Evolutionary conservation across 768 basidiomycete genomes (phyloP).

Genomic region (Phylloporus sp.): DNA sequence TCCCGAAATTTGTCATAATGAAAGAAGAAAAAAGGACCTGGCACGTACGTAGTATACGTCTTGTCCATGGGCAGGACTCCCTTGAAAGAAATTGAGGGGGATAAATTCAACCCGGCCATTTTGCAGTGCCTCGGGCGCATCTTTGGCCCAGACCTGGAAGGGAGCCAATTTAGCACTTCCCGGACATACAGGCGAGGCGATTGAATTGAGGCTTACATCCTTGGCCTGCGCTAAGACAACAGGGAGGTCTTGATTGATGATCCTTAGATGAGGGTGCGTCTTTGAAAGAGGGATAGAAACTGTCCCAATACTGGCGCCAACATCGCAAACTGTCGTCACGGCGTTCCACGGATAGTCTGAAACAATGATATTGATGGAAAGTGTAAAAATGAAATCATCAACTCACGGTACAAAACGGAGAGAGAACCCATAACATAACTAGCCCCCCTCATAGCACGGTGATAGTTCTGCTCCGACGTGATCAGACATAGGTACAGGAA

Average conservation of each 20-base stretch:
- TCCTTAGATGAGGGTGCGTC: constrained; percentile 24
- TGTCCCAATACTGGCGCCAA: constrained; percentile 29
- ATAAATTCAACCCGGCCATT: neutral
- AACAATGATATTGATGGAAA: neutral
- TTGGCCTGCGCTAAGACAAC: constrained; percentile 22
- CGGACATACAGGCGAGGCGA: too few relatives aligned
- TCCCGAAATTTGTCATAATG: too few relatives aligned
- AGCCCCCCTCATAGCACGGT: constrained; percentile 23
- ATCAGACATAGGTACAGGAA: too few relatives aligned
- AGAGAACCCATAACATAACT: constrained; percentile 18
- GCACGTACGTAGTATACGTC: constrained; percentile 27
- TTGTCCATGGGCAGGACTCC: constrained; percentile 13
- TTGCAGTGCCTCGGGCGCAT: neutral
- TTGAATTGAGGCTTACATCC: constrained; percentile 17
- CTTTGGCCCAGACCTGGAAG: constrained; percentile 12
- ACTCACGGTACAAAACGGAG: constrained; percentile 20
- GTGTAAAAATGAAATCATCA: neutral
- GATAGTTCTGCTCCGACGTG: constrained; percentile 14
- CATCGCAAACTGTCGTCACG: constrained; percentile 24
- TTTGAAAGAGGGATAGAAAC: constrained; percentile 27
- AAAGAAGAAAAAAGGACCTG: neutral
- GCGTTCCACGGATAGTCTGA: constrained; percentile 26
- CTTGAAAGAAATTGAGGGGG: neutral
- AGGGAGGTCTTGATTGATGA: constrained; percentile 29
- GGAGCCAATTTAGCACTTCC: neutral